Evolutionary conservation across 2,329 filamentous ascomycete genomes (phyloP).

Genomic region (Aspergillus transmontanensis): DNA sequence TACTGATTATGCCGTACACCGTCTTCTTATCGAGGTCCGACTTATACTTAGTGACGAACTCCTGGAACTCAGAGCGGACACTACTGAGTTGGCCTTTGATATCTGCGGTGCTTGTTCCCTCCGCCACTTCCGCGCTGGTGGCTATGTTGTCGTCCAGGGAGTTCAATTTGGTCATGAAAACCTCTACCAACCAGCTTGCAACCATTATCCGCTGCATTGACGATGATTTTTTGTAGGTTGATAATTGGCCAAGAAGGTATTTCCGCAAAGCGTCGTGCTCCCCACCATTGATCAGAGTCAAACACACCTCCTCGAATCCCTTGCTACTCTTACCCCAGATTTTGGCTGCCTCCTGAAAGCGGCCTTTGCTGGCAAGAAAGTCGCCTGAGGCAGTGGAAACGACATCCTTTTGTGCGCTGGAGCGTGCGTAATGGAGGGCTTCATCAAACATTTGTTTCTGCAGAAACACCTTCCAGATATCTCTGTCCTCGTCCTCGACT

Average conservation of each 20-base stretch:
- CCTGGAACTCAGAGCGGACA: constrained; percentile 78
- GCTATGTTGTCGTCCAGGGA: constrained; percentile 91
- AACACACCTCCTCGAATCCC: constrained; percentile 91
- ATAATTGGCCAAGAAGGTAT: constrained; percentile 83
- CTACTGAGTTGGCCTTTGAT: constrained; percentile 67
- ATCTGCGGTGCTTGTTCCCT: constrained; percentile 70
- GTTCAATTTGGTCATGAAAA: constrained; percentile 97
- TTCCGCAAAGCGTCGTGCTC: constrained; percentile 89
- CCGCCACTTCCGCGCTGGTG: constrained; percentile 79
- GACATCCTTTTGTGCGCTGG: constrained; percentile 79
- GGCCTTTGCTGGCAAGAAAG: constrained; percentile 76
- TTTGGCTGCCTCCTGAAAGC: constrained; percentile 81
- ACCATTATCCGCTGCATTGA: constrained; percentile 96
- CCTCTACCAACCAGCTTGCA: constrained; percentile 89
- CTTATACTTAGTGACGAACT: constrained; percentile 85
- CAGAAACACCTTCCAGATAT: constrained; percentile 94
- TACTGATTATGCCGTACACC: constrained; percentile 93
- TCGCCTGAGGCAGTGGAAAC: constrained; percentile 92
- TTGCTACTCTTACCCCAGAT: constrained; percentile 96
- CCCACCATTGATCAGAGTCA: constrained; percentile 85
- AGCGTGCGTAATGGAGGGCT: constrained; percentile 82
- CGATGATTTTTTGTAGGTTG: constrained; percentile 76
- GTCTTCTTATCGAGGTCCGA: constrained; percentile 86
- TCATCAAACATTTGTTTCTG: constrained; percentile 84
- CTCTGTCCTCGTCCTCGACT: constrained; percentile 83